Percentiles rank a stretch among this genome's conserved stretches.
Conservation (phyloP, 2,329 filamentous ascomycete species). For the Stemphylium lycopersici region DNA sequence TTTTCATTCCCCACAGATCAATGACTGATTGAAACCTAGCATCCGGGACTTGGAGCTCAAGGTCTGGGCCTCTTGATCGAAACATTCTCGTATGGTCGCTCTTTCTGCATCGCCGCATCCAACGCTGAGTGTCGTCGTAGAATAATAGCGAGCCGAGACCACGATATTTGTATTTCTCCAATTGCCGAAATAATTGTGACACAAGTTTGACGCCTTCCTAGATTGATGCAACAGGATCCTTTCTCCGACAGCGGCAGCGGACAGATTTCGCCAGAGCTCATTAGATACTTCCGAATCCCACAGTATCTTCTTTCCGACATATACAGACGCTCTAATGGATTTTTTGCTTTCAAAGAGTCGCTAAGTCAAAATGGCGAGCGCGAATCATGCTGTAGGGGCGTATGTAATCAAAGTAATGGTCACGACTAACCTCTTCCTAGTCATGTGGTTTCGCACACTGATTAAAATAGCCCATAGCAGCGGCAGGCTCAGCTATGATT, state of each 20-base stretch:
- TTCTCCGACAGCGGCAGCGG: background rate
- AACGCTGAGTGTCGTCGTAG: background rate
- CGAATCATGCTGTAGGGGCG: constrained; percentile 5
- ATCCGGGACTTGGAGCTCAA: background rate
- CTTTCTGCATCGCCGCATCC: background rate
- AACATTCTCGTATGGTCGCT: background rate
- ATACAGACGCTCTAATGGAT: constrained; percentile 26
- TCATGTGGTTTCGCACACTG: constrained; percentile 22
- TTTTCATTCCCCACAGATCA: background rate
- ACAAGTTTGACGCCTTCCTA: background rate
- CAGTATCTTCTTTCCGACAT: constrained; percentile 11
- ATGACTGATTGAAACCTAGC: background rate
- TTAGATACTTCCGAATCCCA: constrained; percentile 17
- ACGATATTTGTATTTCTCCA: background rate
- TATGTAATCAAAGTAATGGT: background rate
- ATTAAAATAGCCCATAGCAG: constrained; percentile 8
- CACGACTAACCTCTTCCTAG: constrained; percentile 2
- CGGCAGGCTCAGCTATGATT: constrained; percentile 11
- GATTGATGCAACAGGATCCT: background rate
- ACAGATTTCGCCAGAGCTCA: constrained; percentile 20
- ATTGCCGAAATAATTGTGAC: background rate
- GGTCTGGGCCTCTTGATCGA: background rate
- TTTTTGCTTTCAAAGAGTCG: constrained; percentile 14
- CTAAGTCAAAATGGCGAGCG: constrained; percentile 5
- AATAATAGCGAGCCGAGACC: background rate